phyloP scores from a whole-genome alignment of 768 basidiomycete genomes.

The Lentinula edodes region DNA sequence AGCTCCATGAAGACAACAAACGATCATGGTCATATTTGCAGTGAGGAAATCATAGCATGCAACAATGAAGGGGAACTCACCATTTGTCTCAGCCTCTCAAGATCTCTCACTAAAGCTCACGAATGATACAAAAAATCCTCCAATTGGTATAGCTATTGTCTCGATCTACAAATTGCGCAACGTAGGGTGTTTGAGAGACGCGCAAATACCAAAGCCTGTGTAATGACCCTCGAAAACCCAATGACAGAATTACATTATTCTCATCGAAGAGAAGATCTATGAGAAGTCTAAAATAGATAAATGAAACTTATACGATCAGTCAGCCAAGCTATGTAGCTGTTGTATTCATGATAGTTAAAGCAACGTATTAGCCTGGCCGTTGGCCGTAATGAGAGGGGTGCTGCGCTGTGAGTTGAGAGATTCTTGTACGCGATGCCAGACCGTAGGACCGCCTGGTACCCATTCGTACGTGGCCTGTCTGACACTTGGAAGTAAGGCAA shows the following conservation, averaged over 20 bases:
- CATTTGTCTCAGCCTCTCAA: too few species aligned
- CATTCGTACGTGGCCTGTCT: conserved; percentile 5
- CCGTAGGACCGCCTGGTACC: conserved; percentile 3
- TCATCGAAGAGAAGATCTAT: neutral
- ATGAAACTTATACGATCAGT: neutral
- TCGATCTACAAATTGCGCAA: neutral
- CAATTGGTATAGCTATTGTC: neutral
- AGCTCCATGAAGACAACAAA: neutral
- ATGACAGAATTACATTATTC: neutral
- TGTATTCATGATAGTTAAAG: neutral
- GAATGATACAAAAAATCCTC: neutral
- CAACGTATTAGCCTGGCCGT: neutral
- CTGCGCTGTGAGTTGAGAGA: neutral
- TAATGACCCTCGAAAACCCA: neutral
- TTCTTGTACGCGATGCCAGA: conserved; percentile 4
- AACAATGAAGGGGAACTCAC: too few species aligned
- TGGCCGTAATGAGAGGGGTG: too few species aligned
- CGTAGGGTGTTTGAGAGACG: neutral
- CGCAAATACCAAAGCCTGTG: neutral
- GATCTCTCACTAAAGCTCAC: neutral
- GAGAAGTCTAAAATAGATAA: neutral
- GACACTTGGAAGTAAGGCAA: neutral
- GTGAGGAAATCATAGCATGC: too few species aligned
- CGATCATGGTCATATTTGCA: neutral
- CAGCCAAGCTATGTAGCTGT: too few species aligned